Evolutionary conservation across 2,329 filamentous ascomycete species (phyloP).

Genomic region (Colletotrichum theobromicola): DNA sequence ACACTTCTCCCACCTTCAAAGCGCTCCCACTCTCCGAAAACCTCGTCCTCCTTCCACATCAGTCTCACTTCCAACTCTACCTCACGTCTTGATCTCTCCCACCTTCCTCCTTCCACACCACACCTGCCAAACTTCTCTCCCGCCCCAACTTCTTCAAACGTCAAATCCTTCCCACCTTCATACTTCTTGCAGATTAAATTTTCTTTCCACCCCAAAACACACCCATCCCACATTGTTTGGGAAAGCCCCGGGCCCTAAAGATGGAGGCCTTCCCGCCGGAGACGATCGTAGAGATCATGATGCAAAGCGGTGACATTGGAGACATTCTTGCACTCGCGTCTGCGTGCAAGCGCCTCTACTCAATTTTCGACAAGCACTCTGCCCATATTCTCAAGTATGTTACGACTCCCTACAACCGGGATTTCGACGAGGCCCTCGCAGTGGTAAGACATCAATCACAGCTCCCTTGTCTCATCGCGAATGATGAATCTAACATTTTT

Average conservation of each 20-base stretch:
- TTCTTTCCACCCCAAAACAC: background rate
- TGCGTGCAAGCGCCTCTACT: background rate
- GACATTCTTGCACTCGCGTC: background rate
- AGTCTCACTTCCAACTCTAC: no score
- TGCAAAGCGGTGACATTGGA: background rate
- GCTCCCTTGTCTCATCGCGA: background rate
- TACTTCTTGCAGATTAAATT: background rate
- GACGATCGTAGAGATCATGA: background rate
- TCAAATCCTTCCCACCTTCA: background rate
- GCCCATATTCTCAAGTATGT: background rate
- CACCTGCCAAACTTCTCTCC: background rate
- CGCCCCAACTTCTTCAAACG: background rate
- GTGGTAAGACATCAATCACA: background rate
- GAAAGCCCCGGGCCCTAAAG: background rate
- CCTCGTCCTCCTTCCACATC: no score
- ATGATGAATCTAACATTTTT: background rate
- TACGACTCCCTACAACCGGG: background rate
- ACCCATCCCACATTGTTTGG: background rate
- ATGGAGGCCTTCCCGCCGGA: background rate
- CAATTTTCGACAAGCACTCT: background rate
- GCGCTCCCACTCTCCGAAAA: no score
- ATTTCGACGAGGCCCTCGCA: background rate
- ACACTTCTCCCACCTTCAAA: no score
- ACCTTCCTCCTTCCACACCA: no score
- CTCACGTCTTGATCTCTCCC: no score